Evolutionary conservation across 345 rosid species (phyloP).

Genomic region (Cardamine chenopodiifolia): DNA sequence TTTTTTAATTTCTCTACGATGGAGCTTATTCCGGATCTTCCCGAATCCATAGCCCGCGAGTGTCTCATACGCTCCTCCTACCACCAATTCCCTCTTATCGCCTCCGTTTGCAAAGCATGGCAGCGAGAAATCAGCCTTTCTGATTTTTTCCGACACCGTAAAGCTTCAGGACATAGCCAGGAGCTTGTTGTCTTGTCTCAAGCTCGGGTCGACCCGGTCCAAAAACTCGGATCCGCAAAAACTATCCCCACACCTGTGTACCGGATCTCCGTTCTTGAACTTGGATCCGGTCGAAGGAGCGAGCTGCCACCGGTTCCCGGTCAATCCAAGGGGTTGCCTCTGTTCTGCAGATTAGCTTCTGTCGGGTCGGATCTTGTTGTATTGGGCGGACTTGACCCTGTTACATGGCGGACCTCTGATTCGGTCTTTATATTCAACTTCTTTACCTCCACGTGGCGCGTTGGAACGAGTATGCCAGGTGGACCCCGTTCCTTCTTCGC

Average conservation of each 20-base stretch:
- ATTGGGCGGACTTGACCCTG: constrained; percentile 76
- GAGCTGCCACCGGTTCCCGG: constrained; percentile 61
- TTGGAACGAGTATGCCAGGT: constrained; percentile 72
- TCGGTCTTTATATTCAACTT: constrained; percentile 60
- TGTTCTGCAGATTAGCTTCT: constrained; percentile 63
- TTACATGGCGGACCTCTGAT: constrained; percentile 54
- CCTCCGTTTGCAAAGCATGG: constrained; percentile 66
- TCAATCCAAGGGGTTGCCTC: constrained; percentile 52
- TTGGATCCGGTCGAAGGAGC: constrained; percentile 56
- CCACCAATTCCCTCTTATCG: constrained; percentile 44
- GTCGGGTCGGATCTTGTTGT: constrained; percentile 69
- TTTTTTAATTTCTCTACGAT: constrained; percentile 28
- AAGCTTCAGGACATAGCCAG: constrained; percentile 42
- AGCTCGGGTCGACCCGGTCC: constrained; percentile 46
- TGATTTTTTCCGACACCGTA: constrained; percentile 52
- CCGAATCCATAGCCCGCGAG: constrained; percentile 56
- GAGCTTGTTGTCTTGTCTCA: constrained; percentile 61
- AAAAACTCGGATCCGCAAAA: constrained; percentile 34
- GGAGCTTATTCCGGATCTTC: constrained; percentile 70
- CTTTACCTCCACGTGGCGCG: constrained; percentile 61
- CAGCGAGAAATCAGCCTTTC: constrained; percentile 52
- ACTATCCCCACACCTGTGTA: constrained; percentile 42
- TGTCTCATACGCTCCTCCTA: constrained; percentile 57
- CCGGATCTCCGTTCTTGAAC: constrained; percentile 55
- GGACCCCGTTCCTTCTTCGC: constrained; percentile 62